Conservation (phyloP, 495 filamentous ascomycete species). For the Aspergillus incahuasiensis region DNA sequence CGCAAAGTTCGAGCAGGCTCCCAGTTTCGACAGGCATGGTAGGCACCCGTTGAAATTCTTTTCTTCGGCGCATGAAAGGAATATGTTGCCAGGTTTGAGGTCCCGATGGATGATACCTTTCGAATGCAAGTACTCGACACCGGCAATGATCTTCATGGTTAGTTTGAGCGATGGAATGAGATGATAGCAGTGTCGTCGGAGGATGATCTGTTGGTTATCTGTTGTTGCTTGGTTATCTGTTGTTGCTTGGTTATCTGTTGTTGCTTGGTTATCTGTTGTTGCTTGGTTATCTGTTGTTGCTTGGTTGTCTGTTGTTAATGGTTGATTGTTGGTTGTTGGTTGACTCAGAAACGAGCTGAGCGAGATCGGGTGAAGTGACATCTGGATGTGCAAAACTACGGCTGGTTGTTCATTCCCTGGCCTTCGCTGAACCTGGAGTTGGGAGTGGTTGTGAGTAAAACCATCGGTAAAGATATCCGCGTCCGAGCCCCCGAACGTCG, state of each 20-base stretch:
- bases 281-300: too few relatives aligned
- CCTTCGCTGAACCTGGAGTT: constrained; percentile 30
- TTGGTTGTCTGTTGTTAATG: too few relatives aligned
- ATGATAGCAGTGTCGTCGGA: constrained; percentile 47
- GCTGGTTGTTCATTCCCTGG: constrained; percentile 29
- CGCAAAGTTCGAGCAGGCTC: constrained; percentile 31
- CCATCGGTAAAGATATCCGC: constrained; percentile 51
- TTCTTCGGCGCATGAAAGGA: constrained; percentile 43
- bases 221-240: too few relatives aligned
- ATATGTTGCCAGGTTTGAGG: constrained; percentile 69
- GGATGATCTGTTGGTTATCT: constrained; percentile 2
- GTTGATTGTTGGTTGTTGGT: too few relatives aligned
- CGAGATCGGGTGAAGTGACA: constrained; percentile 51
- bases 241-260: too few relatives aligned
- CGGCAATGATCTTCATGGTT: constrained; percentile 40
- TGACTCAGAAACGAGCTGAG: constrained; percentile 42
- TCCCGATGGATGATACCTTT: constrained; percentile 62
- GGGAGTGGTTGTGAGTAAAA: constrained; percentile 37
- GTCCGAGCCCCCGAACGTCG: constrained; percentile 32
- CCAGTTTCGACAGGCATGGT: constrained; percentile 27
- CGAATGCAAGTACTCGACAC: constrained; percentile 59
- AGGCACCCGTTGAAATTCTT: constrained; percentile 22
- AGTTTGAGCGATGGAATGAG: constrained; percentile 39
- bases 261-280: too few relatives aligned
- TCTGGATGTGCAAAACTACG: constrained; percentile 50